phyloP scores from a whole-genome alignment of 2,329 filamentous ascomycete species.

The Emericellopsis atlantica region DNA sequence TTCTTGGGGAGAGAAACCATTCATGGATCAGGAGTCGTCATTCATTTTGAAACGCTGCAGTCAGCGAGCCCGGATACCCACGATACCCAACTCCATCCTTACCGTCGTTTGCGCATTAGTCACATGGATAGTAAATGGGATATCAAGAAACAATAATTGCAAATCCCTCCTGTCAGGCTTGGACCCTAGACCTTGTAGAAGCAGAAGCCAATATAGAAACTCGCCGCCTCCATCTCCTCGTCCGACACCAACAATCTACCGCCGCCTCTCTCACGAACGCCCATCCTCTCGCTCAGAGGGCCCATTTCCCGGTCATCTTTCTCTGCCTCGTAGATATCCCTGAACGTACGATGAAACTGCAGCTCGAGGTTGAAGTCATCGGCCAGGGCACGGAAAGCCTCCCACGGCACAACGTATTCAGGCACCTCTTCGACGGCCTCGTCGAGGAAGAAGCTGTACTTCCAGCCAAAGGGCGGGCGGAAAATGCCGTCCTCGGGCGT shows the following conservation, averaged over 20 bases:
- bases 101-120: background rate
- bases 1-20: no score
- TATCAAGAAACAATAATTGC: no score
- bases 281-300: slow-evolving; percentile 88
- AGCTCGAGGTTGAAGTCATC: slow-evolving; percentile 95
- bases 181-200: slow-evolving; percentile 81
- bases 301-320: slow-evolving; percentile 75
- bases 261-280: slow-evolving; percentile 61
- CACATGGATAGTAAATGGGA: no score
- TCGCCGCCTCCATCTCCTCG: slow-evolving; percentile 86
- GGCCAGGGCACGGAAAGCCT: slow-evolving; percentile 87
- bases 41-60: no score
- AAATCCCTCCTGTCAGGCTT: no score
- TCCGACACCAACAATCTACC: slow-evolving; percentile 59
- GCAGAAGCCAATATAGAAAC: slow-evolving; percentile 89
- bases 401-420: slow-evolving; percentile 97
- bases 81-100: slow-evolving; percentile 5
- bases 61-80: background rate
- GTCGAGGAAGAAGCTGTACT: slow-evolving; percentile 91
- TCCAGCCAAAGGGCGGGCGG: slow-evolving; percentile 91
- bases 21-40: no score
- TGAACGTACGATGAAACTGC: slow-evolving; percentile 84
- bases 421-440: slow-evolving; percentile 94
- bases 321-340: slow-evolving; percentile 84
- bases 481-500: slow-evolving; percentile 83